These are phyloP conservation scores for Coleophoma crateriformis DNA, from an alignment of 2,329 filamentous ascomycete species.

Conservation along the genomic window DNA sequence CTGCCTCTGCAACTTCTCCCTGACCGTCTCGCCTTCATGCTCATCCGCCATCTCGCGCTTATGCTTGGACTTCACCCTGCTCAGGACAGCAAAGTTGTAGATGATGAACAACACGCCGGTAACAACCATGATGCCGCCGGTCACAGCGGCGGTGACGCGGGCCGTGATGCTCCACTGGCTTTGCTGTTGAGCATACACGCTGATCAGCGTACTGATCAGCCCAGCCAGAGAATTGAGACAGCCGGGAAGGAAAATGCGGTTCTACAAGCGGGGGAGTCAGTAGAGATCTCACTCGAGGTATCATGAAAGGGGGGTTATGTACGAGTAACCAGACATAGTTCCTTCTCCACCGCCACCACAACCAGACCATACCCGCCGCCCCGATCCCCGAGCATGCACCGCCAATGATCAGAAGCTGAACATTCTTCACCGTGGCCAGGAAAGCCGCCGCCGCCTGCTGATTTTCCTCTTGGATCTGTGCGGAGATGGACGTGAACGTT, in stretches of 20 bases:
- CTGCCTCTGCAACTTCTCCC: constrained; percentile 16
- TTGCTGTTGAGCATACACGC: constrained; percentile 17
- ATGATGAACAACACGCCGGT: constrained; percentile 17
- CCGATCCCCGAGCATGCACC: constrained; percentile 17
- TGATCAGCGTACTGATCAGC: constrained; percentile 19
- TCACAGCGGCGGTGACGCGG: constrained; percentile 18
- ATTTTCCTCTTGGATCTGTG: background rate
- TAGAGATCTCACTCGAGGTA: background rate
- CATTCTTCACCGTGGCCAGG: constrained; percentile 14
- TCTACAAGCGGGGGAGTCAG: background rate
- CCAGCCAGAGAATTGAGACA: constrained; percentile 20
- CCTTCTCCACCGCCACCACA: constrained; percentile 12
- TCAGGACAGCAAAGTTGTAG: constrained; percentile 21
- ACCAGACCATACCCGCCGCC: constrained; percentile 16
- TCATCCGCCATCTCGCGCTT: constrained; percentile 13
- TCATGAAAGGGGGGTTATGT: background rate
- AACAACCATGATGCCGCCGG: constrained; percentile 11
- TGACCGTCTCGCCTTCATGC: constrained; percentile 8
- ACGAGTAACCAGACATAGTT: constrained; percentile 22
- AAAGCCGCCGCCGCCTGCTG: constrained; percentile 8
- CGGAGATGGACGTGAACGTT: constrained; percentile 19
- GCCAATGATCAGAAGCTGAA: constrained; percentile 17
- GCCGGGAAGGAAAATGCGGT: constrained; percentile 21
- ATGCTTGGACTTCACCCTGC: constrained; percentile 18
- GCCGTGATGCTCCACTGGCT: constrained; percentile 21